phyloP scores from a whole-genome alignment of 257 asterid species.

The Mentha longifolia region DNA sequence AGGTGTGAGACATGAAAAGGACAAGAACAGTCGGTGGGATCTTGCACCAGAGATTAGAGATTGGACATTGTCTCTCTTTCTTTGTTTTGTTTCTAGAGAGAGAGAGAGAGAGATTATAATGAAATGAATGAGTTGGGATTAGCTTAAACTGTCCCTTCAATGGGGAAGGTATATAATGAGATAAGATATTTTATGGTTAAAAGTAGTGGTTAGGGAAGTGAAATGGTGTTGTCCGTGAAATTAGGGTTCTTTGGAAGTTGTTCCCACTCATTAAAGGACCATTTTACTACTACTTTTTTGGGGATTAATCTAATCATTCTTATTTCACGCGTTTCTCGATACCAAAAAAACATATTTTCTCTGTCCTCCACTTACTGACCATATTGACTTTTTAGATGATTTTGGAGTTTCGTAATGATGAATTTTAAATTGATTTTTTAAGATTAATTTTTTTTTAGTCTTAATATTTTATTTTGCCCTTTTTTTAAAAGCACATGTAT shows the following conservation, averaged over 20 bases:
- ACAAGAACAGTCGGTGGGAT: conserved; percentile 12
- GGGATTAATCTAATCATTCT: conserved; percentile 29
- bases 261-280: conserved; percentile 22
- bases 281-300: background rate
- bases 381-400: too few species aligned
- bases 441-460: too few species aligned
- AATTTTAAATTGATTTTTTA: too few species aligned
- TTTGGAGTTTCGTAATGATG: too few species aligned
- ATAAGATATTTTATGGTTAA: background rate
- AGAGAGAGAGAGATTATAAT: background rate
- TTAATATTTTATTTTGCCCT: too few species aligned
- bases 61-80: background rate
- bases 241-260: conserved; percentile 31
- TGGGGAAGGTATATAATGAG: background rate
- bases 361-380: too few species aligned
- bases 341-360: too few species aligned
- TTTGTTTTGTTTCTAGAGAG: background rate
- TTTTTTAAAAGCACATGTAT: too few species aligned
- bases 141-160: conserved; percentile 9
- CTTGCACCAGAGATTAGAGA: conserved; percentile 3
- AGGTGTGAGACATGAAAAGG: background rate
- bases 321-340: conserved; percentile 24
- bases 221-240: background rate
- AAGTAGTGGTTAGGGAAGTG: background rate
- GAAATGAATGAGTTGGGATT: background rate